phyloP scores from a whole-genome alignment of 2,329 filamentous ascomycete species.

The Cercospora zeae-maydis region DNA sequence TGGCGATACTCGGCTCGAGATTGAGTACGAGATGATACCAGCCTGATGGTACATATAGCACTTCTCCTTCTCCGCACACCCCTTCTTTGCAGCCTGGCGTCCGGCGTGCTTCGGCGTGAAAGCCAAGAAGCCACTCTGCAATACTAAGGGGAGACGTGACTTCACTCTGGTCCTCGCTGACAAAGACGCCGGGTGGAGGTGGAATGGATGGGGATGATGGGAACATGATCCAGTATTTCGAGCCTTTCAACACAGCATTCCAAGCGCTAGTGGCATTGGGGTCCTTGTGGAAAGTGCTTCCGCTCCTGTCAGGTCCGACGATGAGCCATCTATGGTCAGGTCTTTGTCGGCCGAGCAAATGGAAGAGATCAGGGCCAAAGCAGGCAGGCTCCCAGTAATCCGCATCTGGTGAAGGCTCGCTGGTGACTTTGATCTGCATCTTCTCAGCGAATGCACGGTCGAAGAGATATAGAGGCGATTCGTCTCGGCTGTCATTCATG shows the following conservation, averaged over 20 bases:
- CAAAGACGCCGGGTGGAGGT: slow-evolving; percentile 81
- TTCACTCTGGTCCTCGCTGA: slow-evolving; percentile 84
- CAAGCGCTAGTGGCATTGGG: slow-evolving; percentile 73
- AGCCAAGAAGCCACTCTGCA: slow-evolving; percentile 90
- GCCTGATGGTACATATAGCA: slow-evolving; percentile 86
- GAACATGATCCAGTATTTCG: slow-evolving; percentile 99
- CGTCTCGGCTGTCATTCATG: slow-evolving; percentile 66
- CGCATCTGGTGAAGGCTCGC: slow-evolving; percentile 42
- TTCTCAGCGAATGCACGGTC: slow-evolving; percentile 84
- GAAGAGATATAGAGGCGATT: slow-evolving; percentile 90
- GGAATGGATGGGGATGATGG: slow-evolving; percentile 62
- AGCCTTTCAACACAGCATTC: slow-evolving; percentile 87
- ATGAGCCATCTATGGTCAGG: slow-evolving; percentile 93
- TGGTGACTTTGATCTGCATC: slow-evolving; percentile 63
- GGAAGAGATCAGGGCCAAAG: slow-evolving; percentile 83
- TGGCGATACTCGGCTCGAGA: slow-evolving; percentile 74
- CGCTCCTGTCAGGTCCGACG: slow-evolving; percentile 78
- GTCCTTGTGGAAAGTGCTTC: slow-evolving; percentile 86
- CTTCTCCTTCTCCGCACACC: slow-evolving; percentile 77
- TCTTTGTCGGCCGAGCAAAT: slow-evolving; percentile 69
- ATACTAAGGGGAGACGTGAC: slow-evolving; percentile 93
- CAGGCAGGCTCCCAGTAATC: slow-evolving; percentile 77
- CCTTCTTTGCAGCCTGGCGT: slow-evolving; percentile 79
- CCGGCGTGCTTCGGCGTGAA: slow-evolving; percentile 76
- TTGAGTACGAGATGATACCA: slow-evolving; percentile 99